Evolutionary conservation across 306 rosid species (phyloP), one percentile per base, ranked within the genome.

Genomic region (Adenanthera pavonina): DNA sequence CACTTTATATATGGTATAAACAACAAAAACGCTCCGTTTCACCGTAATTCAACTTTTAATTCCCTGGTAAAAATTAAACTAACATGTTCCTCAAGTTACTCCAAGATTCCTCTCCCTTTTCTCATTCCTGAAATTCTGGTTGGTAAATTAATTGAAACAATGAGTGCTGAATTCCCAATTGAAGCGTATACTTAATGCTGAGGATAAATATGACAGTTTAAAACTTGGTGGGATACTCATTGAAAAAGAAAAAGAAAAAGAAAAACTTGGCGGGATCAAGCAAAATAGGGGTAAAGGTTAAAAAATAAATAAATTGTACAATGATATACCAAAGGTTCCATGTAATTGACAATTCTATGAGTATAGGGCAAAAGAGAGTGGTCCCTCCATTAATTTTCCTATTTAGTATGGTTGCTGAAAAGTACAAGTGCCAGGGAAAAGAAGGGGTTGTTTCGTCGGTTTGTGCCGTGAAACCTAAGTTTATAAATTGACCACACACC

Each of bases 401-500:
- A 57, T 78, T 51, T 80, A 78, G 85, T 80, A 75, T 72, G 56
- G 82, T 62, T 82, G 80, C 81, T 74, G 84, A 77, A 84, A 91
- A 90, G 94, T 86, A 88, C 91, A 81, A 82, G 69, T 19, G 83
- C 44, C 75, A 71, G 19, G 68, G 19, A 82, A 72, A 83, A 79
- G 65, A 74, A 79, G 87, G 66, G 84, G 74, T 76, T 34, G 82
- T 83, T 87, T 85, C 84, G 86, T 90, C 89, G 70, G 74, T 73
- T 89, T 86, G 82, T 88, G 84, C 84, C 77, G 78, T 60, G 83
- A 83, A 87, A 74, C 82, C 40, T 33, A 78, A 85, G 87, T 74
- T 89, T 81, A 80, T 78, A 85, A 86, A 90, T 89, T 87, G 92
- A 89, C 89, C 56, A 51, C 17, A 62, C 71, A 79, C 64, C 72